phyloP scores from a whole-genome alignment of 2,329 filamentous ascomycete species.

The Alternaria rosae region DNA sequence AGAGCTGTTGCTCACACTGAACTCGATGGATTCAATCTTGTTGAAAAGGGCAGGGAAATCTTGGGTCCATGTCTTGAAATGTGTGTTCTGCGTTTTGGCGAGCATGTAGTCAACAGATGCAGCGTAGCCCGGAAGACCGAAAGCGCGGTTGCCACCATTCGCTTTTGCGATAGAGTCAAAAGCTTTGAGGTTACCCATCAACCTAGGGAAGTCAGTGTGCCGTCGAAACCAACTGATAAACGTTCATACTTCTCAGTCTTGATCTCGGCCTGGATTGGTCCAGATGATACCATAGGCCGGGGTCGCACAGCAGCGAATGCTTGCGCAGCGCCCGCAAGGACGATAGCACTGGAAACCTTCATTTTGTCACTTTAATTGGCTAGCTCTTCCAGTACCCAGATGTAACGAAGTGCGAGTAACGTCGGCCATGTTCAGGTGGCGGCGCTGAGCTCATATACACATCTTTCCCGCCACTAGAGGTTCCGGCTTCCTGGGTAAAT shows the following conservation, averaged over 20 bases:
- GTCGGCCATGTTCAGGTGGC: slow-evolving; percentile 7
- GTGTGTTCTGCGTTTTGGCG: slow-evolving; percentile 55
- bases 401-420: background rate
- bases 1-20: slow-evolving; percentile 47
- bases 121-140: slow-evolving; percentile 65
- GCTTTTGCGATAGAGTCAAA: slow-evolving; percentile 63
- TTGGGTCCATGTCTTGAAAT: slow-evolving; percentile 56
- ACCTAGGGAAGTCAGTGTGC: slow-evolving; percentile 43
- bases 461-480: slow-evolving; percentile 6
- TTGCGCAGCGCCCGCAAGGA: slow-evolving; percentile 35
- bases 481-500: slow-evolving; percentile 20
- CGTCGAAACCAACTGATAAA: background rate
- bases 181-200: slow-evolving; percentile 62
- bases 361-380: slow-evolving; percentile 23
- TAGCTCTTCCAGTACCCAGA: background rate
- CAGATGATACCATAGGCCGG: slow-evolving; percentile 45
- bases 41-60: slow-evolving; percentile 58
- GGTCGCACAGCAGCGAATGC: slow-evolving; percentile 29
- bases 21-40: slow-evolving; percentile 51
- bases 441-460: slow-evolving; percentile 23
- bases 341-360: slow-evolving; percentile 35
- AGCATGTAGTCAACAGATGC: slow-evolving; percentile 66
- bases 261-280: slow-evolving; percentile 52
- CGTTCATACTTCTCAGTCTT: slow-evolving; percentile 46
- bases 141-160: slow-evolving; percentile 67